Percentiles rank a stretch among this genome's conserved stretches.
These are phyloP conservation scores for Boletus smithii DNA, from an alignment of 1,284 basidiomycete genomes.

Conservation along the genomic window DNA sequence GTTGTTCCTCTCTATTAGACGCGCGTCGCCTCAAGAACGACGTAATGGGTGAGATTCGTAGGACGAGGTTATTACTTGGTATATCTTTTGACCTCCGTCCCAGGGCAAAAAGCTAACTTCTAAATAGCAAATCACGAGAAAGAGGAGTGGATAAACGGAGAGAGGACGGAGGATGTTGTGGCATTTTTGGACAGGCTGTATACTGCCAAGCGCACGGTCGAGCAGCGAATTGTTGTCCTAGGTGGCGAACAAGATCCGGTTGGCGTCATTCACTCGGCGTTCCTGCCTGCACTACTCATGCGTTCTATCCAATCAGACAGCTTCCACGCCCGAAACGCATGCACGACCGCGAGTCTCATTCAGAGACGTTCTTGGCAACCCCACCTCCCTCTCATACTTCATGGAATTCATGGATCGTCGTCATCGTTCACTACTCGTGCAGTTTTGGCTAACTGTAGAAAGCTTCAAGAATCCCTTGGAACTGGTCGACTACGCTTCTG, in stretches of 20 bases:
- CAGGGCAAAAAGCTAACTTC: slow-evolving; percentile 8
- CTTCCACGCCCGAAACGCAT: slow-evolving; percentile 39
- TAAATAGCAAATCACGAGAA: slow-evolving; percentile 72
- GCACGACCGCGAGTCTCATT: slow-evolving; percentile 49
- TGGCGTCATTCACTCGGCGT: slow-evolving; percentile 17
- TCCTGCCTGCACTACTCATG: slow-evolving; percentile 2
- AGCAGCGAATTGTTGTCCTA: slow-evolving; percentile 78
- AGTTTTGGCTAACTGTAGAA: slow-evolving; percentile 97
- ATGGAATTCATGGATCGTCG: slow-evolving; percentile 98
- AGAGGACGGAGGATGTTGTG: slow-evolving; percentile 78
- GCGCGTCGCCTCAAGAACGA: slow-evolving; percentile 90
- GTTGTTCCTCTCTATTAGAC: slow-evolving; percentile 80
- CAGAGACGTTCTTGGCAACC: slow-evolving; percentile 79
- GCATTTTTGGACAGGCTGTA: slow-evolving; percentile 88
- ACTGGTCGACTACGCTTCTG: slow-evolving; percentile 68
- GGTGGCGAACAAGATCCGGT: slow-evolving; percentile 69
- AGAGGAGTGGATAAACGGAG: slow-evolving; percentile 79
- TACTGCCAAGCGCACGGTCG: slow-evolving; percentile 81
- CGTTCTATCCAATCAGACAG: slow-evolving; percentile 27
- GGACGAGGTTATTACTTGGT: slow-evolving; percentile 73
- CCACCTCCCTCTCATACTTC: slow-evolving; percentile 88
- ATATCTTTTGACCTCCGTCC: slow-evolving; percentile 4
- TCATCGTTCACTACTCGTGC: slow-evolving; percentile 79
- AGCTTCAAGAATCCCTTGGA: slow-evolving; percentile 97
- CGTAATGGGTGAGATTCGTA: slow-evolving; percentile 80